Percentiles rank a stretch among this genome's conserved stretches.
phyloP scores from a whole-genome alignment of 129 eudicot genomes.

The Apium graveolens region DNA sequence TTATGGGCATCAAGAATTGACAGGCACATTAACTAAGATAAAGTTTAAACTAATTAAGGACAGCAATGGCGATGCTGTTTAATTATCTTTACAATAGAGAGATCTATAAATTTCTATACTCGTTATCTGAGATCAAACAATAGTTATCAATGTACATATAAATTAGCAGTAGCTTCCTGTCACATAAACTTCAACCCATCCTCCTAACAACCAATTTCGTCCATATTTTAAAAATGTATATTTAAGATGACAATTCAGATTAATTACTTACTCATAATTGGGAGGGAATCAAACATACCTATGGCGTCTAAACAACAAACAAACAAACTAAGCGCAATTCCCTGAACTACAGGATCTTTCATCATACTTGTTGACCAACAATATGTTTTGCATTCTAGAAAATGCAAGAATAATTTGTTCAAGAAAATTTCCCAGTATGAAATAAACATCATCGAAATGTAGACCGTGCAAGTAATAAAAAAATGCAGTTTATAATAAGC shows the following conservation, averaged over 20 bases:
- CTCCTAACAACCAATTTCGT: not conserved
- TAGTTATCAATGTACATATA: not conserved
- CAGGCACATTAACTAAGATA: not conserved
- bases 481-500: not conserved
- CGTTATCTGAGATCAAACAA: not conserved
- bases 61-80: not conserved
- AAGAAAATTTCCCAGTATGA: not conserved
- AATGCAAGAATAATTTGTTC: not conserved
- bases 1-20: not conserved
- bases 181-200: not conserved
- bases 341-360: not conserved
- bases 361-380: not conserved
- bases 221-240: not conserved
- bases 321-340: not conserved
- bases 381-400: too few relatives aligned
- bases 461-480: not conserved
- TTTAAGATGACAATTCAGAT: not conserved
- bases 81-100: not conserved
- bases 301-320: not conserved
- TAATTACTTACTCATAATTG: not conserved
- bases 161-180: not conserved
- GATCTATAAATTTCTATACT: not conserved
- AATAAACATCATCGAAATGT: not conserved
- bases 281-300: not conserved
- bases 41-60: not conserved